Evolutionary conservation across 768 basidiomycete genomes (phyloP), one percentile per base, ranked within the genome.

Genomic region (Candolleomyces aberdarensis): DNA sequence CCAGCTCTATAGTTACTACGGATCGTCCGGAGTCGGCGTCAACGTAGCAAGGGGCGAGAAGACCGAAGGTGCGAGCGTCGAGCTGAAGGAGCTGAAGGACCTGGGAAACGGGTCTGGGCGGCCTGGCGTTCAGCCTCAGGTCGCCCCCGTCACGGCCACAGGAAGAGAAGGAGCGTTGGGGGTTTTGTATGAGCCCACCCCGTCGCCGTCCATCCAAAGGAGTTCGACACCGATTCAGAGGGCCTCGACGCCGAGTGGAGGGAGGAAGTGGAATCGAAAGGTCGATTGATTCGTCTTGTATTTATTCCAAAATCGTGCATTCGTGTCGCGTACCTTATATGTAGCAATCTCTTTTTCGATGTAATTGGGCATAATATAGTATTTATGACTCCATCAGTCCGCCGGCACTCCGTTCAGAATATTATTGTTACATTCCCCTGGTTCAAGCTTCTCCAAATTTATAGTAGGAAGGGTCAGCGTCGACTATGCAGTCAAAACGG

Each of bases 1-100:
- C 11, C 95, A 98, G 77, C 80, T 98, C 81, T 89, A 87, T 80
- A 73, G 83, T 76, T 98, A 91, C 72, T 91, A 91, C 89, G 88
- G 87, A 62, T 82, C 80, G 14, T 74, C 11, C 14, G 26, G 26
- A 26, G 26, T 26, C 3, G 26, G 17, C 26, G n/a, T 11, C 17
- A 13, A 8, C n/a, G 20, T n/a, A 47, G 46, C 15, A 22, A 22
- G 46, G n/a, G n/a, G 43, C 20, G 36, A 36, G 6, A 36, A 7
- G 11, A 36, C 36, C 36, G 36, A 8, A 36, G 26, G 26, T 26
- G 26, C 26, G 15, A 39, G 32, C 40, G 20, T 41, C n/a, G 43
- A 56, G 31, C 5, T 19, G 36, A 56, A 57, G 49, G 49, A 54
- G 40, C 13, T 32, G 17, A 44, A 51, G 7, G 49, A 51, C n/a